A percentile compares a stretch with the other conserved stretches of the same genome.
These are phyloP conservation scores for Lasiosphaeria miniovina DNA, from an alignment of 495 filamentous ascomycete species.

Conservation along the genomic window DNA sequence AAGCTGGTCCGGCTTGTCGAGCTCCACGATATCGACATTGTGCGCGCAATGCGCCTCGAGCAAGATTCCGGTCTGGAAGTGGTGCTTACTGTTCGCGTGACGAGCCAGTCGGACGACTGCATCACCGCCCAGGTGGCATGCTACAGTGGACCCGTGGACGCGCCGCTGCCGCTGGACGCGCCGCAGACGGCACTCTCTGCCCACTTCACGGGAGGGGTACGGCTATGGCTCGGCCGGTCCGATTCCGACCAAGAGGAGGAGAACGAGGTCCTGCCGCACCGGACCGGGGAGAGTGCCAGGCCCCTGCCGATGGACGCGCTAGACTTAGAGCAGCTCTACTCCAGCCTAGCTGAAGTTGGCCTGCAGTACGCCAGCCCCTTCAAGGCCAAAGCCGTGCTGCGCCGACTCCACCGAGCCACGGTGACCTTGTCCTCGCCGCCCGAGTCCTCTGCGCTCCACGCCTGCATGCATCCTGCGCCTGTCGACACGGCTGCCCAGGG, in stretches of 20 bases:
- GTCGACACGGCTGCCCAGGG: background rate
- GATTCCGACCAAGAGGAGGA: background rate
- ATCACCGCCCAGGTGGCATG: background rate
- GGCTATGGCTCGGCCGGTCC: background rate
- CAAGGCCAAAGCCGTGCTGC: background rate
- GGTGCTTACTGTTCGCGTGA: background rate
- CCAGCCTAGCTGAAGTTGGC: background rate
- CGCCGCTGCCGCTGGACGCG: background rate
- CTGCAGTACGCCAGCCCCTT: background rate
- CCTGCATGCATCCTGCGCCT: background rate
- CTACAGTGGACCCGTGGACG: background rate
- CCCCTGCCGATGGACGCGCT: background rate
- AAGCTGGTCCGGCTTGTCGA: background rate
- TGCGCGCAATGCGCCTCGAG: background rate
- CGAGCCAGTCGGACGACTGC: background rate
- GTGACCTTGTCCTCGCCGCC: background rate
- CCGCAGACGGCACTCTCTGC: background rate
- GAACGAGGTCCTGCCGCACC: background rate
- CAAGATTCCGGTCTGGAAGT: background rate
- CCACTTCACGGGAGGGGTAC: background rate
- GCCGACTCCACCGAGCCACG: background rate
- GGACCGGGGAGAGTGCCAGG: background rate
- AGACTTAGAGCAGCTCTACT: background rate
- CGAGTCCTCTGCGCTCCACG: background rate
- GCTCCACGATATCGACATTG: background rate